These are phyloP conservation scores for Arthonia radiata DNA, from an alignment of 495 filamentous ascomycete species.

Conservation along the genomic window DNA sequence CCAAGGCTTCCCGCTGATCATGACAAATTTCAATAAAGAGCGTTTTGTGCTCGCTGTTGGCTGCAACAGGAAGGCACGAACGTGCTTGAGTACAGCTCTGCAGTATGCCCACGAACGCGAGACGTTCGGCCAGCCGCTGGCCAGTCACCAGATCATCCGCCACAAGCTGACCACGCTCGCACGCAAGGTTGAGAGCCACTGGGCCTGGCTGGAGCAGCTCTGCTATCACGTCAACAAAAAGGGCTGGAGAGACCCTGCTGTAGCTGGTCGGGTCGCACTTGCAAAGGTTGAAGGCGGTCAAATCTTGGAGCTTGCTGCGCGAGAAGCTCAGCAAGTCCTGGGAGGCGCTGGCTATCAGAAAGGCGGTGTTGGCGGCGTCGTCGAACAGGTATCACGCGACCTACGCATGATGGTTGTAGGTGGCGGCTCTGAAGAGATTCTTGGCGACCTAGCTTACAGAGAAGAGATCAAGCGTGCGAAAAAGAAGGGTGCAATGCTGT, in stretches of 20 bases:
- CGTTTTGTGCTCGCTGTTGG: conserved; percentile 39
- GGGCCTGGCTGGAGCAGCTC: conserved; percentile 52
- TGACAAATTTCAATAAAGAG: conserved; percentile 63
- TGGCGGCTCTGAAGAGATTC: conserved; percentile 32
- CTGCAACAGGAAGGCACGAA: conserved; percentile 33
- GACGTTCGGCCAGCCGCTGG: conserved; percentile 43
- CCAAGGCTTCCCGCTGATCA: conserved; percentile 47
- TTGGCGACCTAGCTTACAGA: conserved; percentile 25
- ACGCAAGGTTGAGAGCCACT: conserved; percentile 40
- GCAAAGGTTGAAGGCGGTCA: conserved; percentile 44
- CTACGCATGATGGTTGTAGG: conserved; percentile 31
- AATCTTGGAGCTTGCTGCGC: conserved; percentile 46
- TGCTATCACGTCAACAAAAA: conserved; percentile 41
- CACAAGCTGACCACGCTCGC: conserved; percentile 47
- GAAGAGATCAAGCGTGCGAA: conserved; percentile 14
- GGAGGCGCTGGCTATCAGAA: conserved; percentile 49
- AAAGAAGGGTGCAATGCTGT: too few species aligned
- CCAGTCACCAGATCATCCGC: conserved; percentile 50
- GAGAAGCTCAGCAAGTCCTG: conserved; percentile 41
- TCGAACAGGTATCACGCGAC: conserved; percentile 38
- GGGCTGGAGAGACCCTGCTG: conserved; percentile 32
- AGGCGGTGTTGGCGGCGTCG: conserved; percentile 41
- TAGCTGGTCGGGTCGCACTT: conserved; percentile 45
- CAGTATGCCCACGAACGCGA: conserved; percentile 46
- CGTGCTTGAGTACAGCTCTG: conserved; percentile 38